Evolutionary conservation across 345 rosid species (phyloP).

Genomic region (Eucalyptus globulus): DNA sequence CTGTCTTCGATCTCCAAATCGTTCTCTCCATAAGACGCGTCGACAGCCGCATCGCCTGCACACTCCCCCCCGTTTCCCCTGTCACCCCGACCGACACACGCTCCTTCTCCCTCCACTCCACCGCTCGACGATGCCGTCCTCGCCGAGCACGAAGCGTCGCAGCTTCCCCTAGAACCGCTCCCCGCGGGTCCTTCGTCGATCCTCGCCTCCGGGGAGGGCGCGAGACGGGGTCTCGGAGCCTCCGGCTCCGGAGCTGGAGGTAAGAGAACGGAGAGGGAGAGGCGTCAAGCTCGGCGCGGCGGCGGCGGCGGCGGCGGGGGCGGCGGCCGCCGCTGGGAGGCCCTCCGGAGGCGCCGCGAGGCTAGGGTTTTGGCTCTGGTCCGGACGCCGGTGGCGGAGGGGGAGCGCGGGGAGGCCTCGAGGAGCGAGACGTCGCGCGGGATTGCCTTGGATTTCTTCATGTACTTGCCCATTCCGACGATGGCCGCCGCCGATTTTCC

Average conservation of each 20-base stretch:
- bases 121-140: not conserved
- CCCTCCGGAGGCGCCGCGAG: constrained; percentile 28
- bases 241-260: constrained; percentile 93
- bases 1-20: constrained; percentile 28
- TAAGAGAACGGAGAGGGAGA: constrained; percentile 15
- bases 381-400: constrained; percentile 43
- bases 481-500: constrained; percentile 6
- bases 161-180: not conserved
- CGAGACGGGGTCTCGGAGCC: constrained; percentile 36
- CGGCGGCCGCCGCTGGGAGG: not conserved
- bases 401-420: constrained; percentile 30
- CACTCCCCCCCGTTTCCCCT: not conserved
- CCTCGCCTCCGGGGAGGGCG: not conserved
- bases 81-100: not conserved
- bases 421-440: constrained; percentile 43
- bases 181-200: not conserved
- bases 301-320: not conserved
- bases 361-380: constrained; percentile 84
- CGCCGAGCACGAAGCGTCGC: not conserved
- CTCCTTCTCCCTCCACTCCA: constrained; percentile 1
- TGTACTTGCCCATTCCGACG: constrained; percentile 75
- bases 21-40: constrained; percentile 41
- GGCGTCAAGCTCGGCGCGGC: not conserved
- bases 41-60: constrained; percentile 2
- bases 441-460: constrained; percentile 53